These are phyloP conservation scores for Microdochium trichocladiopsis DNA, from an alignment of 2,329 filamentous ascomycete genomes.

Conservation along the genomic window DNA sequence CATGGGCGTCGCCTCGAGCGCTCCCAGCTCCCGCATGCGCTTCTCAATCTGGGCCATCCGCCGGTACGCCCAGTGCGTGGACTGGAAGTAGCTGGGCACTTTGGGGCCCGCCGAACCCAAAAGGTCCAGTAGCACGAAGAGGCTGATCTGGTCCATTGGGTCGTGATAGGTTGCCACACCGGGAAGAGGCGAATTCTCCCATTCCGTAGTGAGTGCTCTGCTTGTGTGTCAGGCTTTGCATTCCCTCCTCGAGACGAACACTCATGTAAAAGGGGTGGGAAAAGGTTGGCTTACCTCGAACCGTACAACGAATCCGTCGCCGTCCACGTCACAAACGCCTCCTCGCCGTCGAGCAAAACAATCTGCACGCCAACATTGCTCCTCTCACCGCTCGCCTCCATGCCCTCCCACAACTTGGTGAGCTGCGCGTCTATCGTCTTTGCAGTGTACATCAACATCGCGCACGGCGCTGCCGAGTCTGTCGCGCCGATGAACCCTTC, in stretches of 20 bases:
- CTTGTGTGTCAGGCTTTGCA: constrained; percentile 3
- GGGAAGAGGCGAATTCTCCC: constrained; percentile 60
- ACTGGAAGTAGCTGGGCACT: constrained; percentile 67
- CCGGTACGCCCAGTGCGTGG: constrained; percentile 77
- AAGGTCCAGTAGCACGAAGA: constrained; percentile 72
- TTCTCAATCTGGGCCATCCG: constrained; percentile 57
- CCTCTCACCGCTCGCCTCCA: constrained; percentile 55
- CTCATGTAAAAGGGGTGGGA: background rate
- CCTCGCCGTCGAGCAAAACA: constrained; percentile 73
- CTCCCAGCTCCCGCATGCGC: constrained; percentile 50
- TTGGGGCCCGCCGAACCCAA: constrained; percentile 54
- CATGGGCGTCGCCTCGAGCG: constrained; percentile 34
- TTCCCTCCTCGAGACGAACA: too few relatives aligned
- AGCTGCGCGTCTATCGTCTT: constrained; percentile 64
- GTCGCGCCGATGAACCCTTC: constrained; percentile 76
- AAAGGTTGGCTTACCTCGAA: constrained; percentile 42
- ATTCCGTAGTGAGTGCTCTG: constrained; percentile 61
- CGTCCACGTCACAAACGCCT: constrained; percentile 70
- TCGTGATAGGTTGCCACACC: constrained; percentile 64
- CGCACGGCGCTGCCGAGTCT: constrained; percentile 78
- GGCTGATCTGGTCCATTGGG: constrained; percentile 62
- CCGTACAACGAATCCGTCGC: constrained; percentile 71
- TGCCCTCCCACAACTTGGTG: constrained; percentile 66
- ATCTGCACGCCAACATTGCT: constrained; percentile 67
- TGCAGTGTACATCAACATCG: constrained; percentile 75